These are phyloP conservation scores for Alnus glutinosa DNA, from an alignment of 306 rosid species.

Conservation along the genomic window DNA sequence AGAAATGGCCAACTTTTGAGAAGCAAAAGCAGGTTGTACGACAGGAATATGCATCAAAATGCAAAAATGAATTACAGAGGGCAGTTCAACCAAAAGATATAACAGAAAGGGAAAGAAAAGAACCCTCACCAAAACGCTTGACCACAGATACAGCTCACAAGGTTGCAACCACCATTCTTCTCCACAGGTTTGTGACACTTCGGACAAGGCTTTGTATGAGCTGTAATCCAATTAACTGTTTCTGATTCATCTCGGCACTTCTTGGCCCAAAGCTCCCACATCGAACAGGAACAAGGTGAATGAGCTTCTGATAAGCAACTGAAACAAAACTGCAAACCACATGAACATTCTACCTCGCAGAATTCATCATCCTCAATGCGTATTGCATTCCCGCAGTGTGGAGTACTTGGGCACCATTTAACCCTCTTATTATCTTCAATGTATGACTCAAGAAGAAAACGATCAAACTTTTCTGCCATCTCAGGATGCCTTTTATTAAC, in stretches of 20 bases:
- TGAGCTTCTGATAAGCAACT: conserved; percentile 79
- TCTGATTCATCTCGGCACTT: conserved; percentile 98
- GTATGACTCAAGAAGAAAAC: conserved; percentile 92
- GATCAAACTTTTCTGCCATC: conserved; percentile 88
- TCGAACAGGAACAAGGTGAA: conserved; percentile 92
- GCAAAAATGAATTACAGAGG: background rate
- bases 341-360: conserved; percentile 93
- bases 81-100: conserved; percentile 10
- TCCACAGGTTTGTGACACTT: conserved; percentile 95
- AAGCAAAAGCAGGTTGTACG: background rate
- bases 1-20: background rate
- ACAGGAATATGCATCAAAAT: conserved; percentile 9
- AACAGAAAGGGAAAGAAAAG: conserved; percentile 8
- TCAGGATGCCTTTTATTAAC: conserved; percentile 59
- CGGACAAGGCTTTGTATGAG: conserved; percentile 91
- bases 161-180: conserved; percentile 99
- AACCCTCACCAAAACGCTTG: conserved; percentile 90
- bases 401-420: conserved; percentile 95
- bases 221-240: conserved; percentile 97
- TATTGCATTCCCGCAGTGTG: conserved; percentile 96
- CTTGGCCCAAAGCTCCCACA: conserved; percentile 96
- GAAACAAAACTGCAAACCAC: conserved; percentile 91
- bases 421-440: conserved; percentile 94
- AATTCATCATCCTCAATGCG: conserved; percentile 73
- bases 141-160: conserved; percentile 93